Evolutionary conservation across 202 grass and related monocot genomes (phyloP), one percentile per base, ranked within the genome.

Genomic region (Schoenoplectus triqueter): DNA sequence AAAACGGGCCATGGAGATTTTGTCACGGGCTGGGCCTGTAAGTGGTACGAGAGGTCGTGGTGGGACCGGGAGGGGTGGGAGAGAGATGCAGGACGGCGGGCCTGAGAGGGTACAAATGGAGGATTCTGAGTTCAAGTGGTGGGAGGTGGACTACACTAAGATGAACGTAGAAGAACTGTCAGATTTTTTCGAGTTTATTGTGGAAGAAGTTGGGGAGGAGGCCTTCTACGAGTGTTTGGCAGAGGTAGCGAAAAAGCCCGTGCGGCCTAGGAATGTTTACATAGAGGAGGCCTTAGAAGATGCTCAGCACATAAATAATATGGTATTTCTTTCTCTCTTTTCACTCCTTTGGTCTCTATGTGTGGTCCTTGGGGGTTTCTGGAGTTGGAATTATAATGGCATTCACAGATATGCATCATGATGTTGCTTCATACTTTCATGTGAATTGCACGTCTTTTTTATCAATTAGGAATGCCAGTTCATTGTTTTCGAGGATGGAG

Each of bases 1-100:
- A 70, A 94, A 78, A 79, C 87, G 82, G 21, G 91, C 95, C 31
- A 41, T 98, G 78, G 95, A 92, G 84, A 77, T 95, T 1, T 85
- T 98, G 20, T 87, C 88, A 22, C 88, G 81, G 7, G 81, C 20
- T 1, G 15, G 89, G 81, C 2, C 79, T 48, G 13, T 56, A 51
- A 4, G 86, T 19, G 51, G 89, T 2, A 13, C 50, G 31, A 80
- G 72, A 40, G 77, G 86, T 0, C 52, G 72, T 6, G 88, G 84
- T 2, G 41, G 63, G 6, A 54, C 69, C 21, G 9, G 86, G 84
- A 10, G 82, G 71, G 50, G 45, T 84, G 72, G 87, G 75, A 15
- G 88, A 89, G 6, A 85, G 81, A 4, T 65, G 60, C 10, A 69
- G 90, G 8, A 46, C 73, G 44, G 66, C 39, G 4, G 73, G 68